Evolutionary conservation across 768 basidiomycete genomes (phyloP).

Genomic region (Solioccasus polychromus): DNA sequence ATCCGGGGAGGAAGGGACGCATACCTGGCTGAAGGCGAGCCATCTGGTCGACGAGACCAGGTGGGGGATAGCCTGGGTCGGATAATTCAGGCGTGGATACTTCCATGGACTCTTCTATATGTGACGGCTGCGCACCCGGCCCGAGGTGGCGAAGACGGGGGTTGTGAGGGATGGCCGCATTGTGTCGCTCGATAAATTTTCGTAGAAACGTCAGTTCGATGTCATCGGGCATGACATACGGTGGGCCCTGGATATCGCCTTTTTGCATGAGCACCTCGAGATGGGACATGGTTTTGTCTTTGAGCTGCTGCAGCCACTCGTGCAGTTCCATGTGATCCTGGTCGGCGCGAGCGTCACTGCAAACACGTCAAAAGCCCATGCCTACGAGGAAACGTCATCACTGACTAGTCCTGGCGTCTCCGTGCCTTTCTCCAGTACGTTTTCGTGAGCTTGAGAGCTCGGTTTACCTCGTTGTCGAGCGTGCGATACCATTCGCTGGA

Average conservation of each 20-base stretch:
- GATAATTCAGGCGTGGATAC: slow-evolving; percentile 34
- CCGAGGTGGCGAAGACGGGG: slow-evolving; percentile 66
- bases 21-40: slow-evolving; percentile 34
- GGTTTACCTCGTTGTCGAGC: slow-evolving; percentile 75
- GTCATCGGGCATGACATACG: slow-evolving; percentile 78
- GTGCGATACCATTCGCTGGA: slow-evolving; percentile 81
- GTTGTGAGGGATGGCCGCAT: slow-evolving; percentile 73
- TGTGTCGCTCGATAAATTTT: slow-evolving; percentile 79
- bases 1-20: background rate
- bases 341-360: slow-evolving; percentile 68
- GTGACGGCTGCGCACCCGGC: slow-evolving; percentile 29
- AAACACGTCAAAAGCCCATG: background rate
- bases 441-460: slow-evolving; percentile 80
- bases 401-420: slow-evolving; percentile 68
- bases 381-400: slow-evolving; percentile 9
- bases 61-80: slow-evolving; percentile 30
- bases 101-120: slow-evolving; percentile 35
- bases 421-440: slow-evolving; percentile 84
- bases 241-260: slow-evolving; percentile 81
- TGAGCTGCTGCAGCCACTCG: slow-evolving; percentile 84
- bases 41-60: slow-evolving; percentile 33
- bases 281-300: slow-evolving; percentile 88
- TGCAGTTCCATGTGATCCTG: slow-evolving; percentile 89
- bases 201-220: slow-evolving; percentile 75
- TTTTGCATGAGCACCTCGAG: slow-evolving; percentile 85